Percentiles rank a stretch among this genome's conserved stretches.
phyloP scores from a whole-genome alignment of 2,329 filamentous ascomycete species.

The Alternaria rosae region DNA sequence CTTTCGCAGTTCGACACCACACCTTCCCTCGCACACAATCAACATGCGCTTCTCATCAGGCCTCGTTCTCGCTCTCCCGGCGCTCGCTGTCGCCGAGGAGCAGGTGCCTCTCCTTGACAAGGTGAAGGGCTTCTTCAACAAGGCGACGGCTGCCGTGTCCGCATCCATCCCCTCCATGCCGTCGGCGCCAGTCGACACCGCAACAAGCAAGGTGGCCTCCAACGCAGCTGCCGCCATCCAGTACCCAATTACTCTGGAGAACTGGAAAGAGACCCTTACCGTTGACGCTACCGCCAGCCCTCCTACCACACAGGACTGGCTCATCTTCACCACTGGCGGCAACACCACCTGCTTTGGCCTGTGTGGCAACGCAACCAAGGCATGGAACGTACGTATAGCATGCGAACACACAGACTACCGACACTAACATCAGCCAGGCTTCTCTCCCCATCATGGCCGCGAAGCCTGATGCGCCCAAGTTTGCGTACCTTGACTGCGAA shows the following conservation, averaged over 20 bases:
- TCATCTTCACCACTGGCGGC: conserved; percentile 75
- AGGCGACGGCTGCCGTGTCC: conserved; percentile 64
- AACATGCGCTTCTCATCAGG: conserved; percentile 62
- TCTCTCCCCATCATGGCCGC: conserved; percentile 69
- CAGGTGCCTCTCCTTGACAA: conserved; percentile 69
- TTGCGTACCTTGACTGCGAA: conserved; percentile 77
- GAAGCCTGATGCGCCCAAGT: conserved; percentile 68
- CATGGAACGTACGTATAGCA: conserved; percentile 58
- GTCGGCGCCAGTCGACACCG: conserved; percentile 53
- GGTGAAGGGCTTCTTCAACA: conserved; percentile 61
- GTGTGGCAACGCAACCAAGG: conserved; percentile 69
- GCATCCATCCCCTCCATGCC: conserved; percentile 56
- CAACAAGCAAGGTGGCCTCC: conserved; percentile 60
- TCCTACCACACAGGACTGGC: conserved; percentile 74
- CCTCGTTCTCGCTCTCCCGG: conserved; percentile 61
- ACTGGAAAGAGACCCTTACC: conserved; percentile 74
- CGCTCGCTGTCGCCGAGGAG: conserved; percentile 61
- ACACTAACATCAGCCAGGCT: conserved; percentile 54
- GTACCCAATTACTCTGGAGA: conserved; percentile 68
- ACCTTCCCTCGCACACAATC: conserved; percentile 32
- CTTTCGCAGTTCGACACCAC: conserved; percentile 11
- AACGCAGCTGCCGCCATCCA: conserved; percentile 62
- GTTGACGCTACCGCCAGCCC: conserved; percentile 64
- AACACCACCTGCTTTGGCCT: conserved; percentile 81
- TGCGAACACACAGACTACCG: neutral